Base-by-base conservation (phyloP, 129 eudicot genomes). In the Solidago caesia region DNA sequence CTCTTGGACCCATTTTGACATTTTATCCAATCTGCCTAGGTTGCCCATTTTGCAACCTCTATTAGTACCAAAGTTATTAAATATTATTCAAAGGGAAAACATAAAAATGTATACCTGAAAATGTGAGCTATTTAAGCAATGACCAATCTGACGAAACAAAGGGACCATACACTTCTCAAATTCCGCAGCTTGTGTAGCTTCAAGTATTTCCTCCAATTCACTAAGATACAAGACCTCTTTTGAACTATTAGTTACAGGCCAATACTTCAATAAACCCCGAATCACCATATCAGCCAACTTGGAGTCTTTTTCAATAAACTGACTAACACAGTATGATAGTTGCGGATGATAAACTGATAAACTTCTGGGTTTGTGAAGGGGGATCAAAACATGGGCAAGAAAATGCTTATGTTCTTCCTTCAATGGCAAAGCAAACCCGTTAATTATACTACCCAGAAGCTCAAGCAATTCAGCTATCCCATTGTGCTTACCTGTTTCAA, bases 141-240 rank as follows among this genome's bases (percentile, higher is more conserved):
- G 86, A 70, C 84, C 86, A 47, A 89, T 87, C 79, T 81, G 89
- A 15, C 74, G 79, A 73, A 87, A 89, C 82, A 89, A 76, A 53
- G 88, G 96, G 68, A 79, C 89, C 88, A 89, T 82, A 75, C 91
- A 86, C 33, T 80, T 81, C 62, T 89, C 91, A 74, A 86, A 89
- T 45, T 89, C 96, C 3, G 86, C 82, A 72, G 85, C 78, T 72
- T 84, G 85, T 46, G 96, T 84, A 44, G 86, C 91, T 84, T 89
- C 96, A 68, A 89, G 77, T 51, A 89, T 82, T 74, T 89, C 96
- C 89, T 89, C 96, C 80, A 89, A 64, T 58, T 89, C 96, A 71
- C 92, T 72, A 29, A 89, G 86, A 79, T 82, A 86, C 87, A 86
- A 80, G 56, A 86, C 87, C 75, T 86, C 90, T 80, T 86, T 86